These are phyloP conservation scores for Ophidiomyces ophidiicola DNA, from an alignment of 2,329 filamentous ascomycete genomes.

Conservation along the genomic window DNA sequence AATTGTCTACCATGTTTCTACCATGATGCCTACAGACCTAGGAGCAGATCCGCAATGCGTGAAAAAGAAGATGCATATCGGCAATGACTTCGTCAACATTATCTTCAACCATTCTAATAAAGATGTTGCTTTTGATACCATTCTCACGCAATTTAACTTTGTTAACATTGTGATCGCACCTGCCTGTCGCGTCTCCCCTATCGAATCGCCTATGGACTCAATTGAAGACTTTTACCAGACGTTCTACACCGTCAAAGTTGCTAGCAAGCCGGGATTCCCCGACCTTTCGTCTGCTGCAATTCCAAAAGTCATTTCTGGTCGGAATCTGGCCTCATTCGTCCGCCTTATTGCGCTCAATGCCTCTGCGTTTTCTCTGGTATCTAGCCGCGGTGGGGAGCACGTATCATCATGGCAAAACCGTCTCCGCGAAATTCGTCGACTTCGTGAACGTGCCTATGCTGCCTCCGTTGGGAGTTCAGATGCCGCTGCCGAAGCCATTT, in stretches of 20 bases:
- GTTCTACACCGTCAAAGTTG: slow-evolving; percentile 82
- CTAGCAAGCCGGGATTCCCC: slow-evolving; percentile 79
- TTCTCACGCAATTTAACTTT: slow-evolving; percentile 90
- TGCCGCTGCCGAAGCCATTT: background rate
- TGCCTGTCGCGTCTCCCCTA: slow-evolving; percentile 39
- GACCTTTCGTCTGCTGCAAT: slow-evolving; percentile 82
- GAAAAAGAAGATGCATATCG: slow-evolving; percentile 86
- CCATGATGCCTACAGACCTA: slow-evolving; percentile 87
- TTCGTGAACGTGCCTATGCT: slow-evolving; percentile 49
- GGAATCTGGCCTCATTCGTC: slow-evolving; percentile 72
- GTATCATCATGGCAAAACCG: slow-evolving; percentile 82
- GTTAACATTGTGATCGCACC: slow-evolving; percentile 95
- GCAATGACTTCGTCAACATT: slow-evolving; percentile 96
- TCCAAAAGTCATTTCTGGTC: slow-evolving; percentile 75
- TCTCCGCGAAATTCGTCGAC: slow-evolving; percentile 67
- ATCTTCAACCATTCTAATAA: slow-evolving; percentile 94
- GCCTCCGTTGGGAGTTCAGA: slow-evolving; percentile 13
- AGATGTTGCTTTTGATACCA: slow-evolving; percentile 79
- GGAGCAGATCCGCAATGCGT: slow-evolving; percentile 63
- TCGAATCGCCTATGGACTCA: slow-evolving; percentile 11
- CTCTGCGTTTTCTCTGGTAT: slow-evolving; percentile 86
- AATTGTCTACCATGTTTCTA: slow-evolving; percentile 89
- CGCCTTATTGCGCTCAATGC: slow-evolving; percentile 84
- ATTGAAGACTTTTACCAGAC: slow-evolving; percentile 27
- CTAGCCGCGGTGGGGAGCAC: slow-evolving; percentile 63